These are phyloP conservation scores for Phytophthora constricta DNA, from an alignment of 352 stramenopile species.

Conservation along the genomic window DNA sequence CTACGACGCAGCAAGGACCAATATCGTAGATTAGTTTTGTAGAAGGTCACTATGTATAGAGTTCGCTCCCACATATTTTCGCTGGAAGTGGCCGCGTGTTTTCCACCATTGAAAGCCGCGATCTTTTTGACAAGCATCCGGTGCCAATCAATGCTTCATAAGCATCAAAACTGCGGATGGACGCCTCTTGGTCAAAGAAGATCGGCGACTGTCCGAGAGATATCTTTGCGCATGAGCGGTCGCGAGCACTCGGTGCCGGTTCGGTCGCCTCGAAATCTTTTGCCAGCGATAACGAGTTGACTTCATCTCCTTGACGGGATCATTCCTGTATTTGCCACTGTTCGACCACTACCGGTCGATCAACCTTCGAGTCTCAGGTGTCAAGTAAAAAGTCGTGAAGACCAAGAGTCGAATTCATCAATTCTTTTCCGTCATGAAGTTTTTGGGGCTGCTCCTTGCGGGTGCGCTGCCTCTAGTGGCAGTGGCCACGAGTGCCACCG, in stretches of 20 bases:
- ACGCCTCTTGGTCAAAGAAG: background rate
- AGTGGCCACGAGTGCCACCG: slow-evolving; percentile 13
- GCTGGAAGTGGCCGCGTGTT: too few species aligned
- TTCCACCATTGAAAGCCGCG: too few species aligned
- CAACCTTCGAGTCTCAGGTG: too few species aligned
- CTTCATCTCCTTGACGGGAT: slow-evolving; percentile 14
- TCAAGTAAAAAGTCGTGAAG: too few species aligned
- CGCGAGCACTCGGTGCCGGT: background rate
- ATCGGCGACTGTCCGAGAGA: background rate
- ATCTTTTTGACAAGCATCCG: too few species aligned
- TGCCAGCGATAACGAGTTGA: too few species aligned
- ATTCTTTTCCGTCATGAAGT: slow-evolving; percentile 25
- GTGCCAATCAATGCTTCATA: background rate
- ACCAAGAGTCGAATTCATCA: background rate
- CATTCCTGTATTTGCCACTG: slow-evolving; percentile 36
- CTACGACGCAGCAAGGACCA: too few species aligned
- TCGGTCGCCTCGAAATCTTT: too few species aligned
- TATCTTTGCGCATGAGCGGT: background rate
- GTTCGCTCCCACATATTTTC: too few species aligned
- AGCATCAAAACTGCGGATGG: background rate
- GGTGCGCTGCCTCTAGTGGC: slow-evolving; percentile 19
- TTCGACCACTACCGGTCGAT: too few species aligned
- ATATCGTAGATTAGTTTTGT: too few species aligned
- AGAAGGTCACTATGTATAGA: too few species aligned
- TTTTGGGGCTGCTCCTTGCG: slow-evolving; percentile 22